These are phyloP conservation scores for Citrus sinensis DNA, from an alignment of 345 rosid species.

Conservation along the genomic window DVS_A1.0 CM039169.1:19342501-19343000, in stretches of 20 bases:
- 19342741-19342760: not conserved
- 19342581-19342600: not conserved
- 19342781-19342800: not conserved
- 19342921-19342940: not conserved
- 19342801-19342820: not conserved
- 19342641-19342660: not conserved
- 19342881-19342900: not conserved
- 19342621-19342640: not conserved
- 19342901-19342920: not conserved
- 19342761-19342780: not conserved
- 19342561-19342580: not conserved
- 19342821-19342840: not conserved
- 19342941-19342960: not conserved
- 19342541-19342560: not conserved
- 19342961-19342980: not conserved
- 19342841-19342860: not conserved
- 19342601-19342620: not conserved
- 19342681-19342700: not conserved
- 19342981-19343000: not conserved
- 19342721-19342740: not conserved
- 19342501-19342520: not conserved
- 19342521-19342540: not conserved
- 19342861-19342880: not conserved
- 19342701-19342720: not conserved
- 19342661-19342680: not conserved